Evolutionary conservation across 495 filamentous ascomycete species (phyloP), one percentile per base, ranked within the genome.

Genomic region (Thozetella sp.): DNA sequence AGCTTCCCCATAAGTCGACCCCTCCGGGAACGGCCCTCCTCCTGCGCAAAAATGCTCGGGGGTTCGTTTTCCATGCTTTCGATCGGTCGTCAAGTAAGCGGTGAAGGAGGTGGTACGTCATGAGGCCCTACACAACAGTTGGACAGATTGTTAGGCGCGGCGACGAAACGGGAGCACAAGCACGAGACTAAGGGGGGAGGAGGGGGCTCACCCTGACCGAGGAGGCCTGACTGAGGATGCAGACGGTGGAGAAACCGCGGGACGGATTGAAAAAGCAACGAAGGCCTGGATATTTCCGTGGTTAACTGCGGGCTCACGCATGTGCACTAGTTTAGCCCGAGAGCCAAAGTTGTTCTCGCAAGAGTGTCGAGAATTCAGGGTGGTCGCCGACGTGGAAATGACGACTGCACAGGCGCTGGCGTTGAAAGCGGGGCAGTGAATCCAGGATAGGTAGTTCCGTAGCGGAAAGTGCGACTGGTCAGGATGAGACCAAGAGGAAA

Each of bases 1-100:
- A 82, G 65, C 69, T 79, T 80, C 46, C 79, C 79, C 74, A 82
- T 82, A 19, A 82, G 55, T 51, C 77, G 75, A 59, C 74, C 75
- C 61, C 76, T 68, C 60, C 70, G 78, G 50, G 75, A 72, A 43
- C 72, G 63, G 53, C 68, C 68, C 54, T 70, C 73, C 22, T 75
- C 73, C 22, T 73, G 70, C 54, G 70, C 70, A 19, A 57, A 45
- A 52, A 62, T 54, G 54, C 63, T 53, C 20, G 68, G 72, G 34
- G 68, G 64, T 40, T 79, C 75, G 69, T 76, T 73, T 63, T 82
- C 79, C 73, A 80, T 82, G 66, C 62, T 72, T 60, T 59, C 54
- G 40, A 50, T 65, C 61, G 63, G 26, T 64, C 54, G 43, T 58
- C 17, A 45, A 15, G 25, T 54, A 25, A 51, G 54, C 23, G 53